Conservation (phyloP, 1,139 yeast genomes). For the Sugiyamaella novakii region DNA sequence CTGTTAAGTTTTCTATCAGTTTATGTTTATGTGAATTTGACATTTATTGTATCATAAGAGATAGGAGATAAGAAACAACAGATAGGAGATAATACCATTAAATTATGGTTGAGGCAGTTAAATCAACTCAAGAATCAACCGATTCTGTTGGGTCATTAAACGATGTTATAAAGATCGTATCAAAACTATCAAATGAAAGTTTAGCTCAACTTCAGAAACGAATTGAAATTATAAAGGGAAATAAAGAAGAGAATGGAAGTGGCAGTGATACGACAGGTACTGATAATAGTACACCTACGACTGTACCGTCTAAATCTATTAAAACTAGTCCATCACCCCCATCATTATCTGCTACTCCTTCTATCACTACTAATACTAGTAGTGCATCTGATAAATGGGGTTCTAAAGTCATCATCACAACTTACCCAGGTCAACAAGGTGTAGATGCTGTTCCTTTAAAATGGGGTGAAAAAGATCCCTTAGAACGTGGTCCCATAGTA, state of each 20-base stretch:
- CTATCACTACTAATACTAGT: not conserved
- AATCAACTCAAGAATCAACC: not conserved
- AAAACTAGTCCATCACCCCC: not conserved
- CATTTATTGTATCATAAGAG: too few species aligned
- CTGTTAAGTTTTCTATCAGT: too few species aligned
- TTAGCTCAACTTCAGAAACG: slow-evolving; percentile 6
- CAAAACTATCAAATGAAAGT: slow-evolving; percentile 12
- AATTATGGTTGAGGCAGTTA: slow-evolving; percentile 13
- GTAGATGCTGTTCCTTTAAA: slow-evolving; percentile 50
- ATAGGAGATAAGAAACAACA: too few species aligned
- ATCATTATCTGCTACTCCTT: not conserved
- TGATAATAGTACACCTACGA: not conserved
- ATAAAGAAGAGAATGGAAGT: not conserved
- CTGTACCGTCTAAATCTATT: not conserved
- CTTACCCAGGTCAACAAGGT: slow-evolving; percentile 54
- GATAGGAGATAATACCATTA: too few species aligned
- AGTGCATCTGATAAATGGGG: slow-evolving; percentile 27
- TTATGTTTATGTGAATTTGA: too few species aligned
- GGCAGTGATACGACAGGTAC: not conserved
- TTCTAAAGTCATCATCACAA: slow-evolving; percentile 44
- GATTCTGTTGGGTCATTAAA: not conserved
- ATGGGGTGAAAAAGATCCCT: slow-evolving; percentile 55
- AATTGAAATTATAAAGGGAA: slow-evolving; percentile 4
- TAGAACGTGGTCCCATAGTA: slow-evolving; percentile 58
- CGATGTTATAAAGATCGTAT: slow-evolving; percentile 1